Conservation (phyloP, 805 yeast genomes). For the Wickerhamiella kurtzmanii region DNA sequence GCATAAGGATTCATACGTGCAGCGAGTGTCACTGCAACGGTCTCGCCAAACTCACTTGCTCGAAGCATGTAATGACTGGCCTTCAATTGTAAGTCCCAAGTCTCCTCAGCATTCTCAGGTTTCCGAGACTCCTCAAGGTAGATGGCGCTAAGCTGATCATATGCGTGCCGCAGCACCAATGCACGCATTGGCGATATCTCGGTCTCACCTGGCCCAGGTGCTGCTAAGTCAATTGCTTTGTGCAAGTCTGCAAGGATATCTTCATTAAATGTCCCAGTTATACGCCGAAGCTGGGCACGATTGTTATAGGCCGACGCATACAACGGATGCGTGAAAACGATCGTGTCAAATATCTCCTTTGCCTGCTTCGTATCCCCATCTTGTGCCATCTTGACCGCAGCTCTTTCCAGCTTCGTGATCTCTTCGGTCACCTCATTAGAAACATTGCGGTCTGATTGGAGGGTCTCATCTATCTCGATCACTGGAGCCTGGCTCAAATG, state of each 20-base stretch:
- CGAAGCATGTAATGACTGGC: conserved; percentile 21
- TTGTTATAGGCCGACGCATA: conserved; percentile 27
- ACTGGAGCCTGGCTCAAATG: not conserved
- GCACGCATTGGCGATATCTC: conserved; percentile 23
- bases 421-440: conserved; percentile 9
- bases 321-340: conserved; percentile 19
- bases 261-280: not conserved
- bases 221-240: conserved; percentile 21
- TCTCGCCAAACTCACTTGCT: conserved; percentile 25
- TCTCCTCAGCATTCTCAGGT: conserved; percentile 4
- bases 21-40: conserved; percentile 20
- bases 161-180: conserved; percentile 22
- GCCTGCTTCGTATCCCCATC: conserved; percentile 9
- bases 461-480: conserved; percentile 9
- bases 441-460: conserved; percentile 20
- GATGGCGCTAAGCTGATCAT: conserved; percentile 23
- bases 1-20: conserved; percentile 25
- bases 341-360: conserved; percentile 11
- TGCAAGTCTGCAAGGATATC: conserved; percentile 16
- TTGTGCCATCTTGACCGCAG: conserved; percentile 15
- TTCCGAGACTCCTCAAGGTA: conserved; percentile 16
- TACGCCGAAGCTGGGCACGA: conserved; percentile 21
- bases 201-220: conserved; percentile 7
- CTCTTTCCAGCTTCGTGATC: conserved; percentile 14
- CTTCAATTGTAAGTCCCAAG: conserved; percentile 22